Evolutionary conservation across 2,329 filamentous ascomycete species (phyloP).

Genomic region (Diaporthe vexans): DNA sequence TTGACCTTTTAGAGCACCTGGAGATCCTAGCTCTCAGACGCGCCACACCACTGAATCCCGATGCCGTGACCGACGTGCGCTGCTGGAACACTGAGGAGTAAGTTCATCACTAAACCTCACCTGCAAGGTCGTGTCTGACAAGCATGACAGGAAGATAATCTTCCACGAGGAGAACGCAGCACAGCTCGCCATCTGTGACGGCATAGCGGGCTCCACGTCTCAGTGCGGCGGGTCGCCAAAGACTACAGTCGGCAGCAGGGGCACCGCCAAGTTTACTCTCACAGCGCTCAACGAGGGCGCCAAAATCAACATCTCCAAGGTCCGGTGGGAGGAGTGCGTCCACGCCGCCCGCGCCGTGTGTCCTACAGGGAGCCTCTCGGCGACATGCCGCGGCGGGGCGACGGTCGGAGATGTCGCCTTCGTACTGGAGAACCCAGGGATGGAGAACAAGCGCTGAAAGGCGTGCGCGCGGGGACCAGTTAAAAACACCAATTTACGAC

Average conservation of each 20-base stretch:
- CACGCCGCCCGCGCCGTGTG: slow-evolving; percentile 65
- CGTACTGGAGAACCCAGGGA: slow-evolving; percentile 50
- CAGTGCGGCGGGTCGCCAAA: slow-evolving; percentile 58
- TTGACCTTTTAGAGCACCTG: slow-evolving; percentile 51
- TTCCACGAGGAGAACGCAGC: slow-evolving; percentile 71
- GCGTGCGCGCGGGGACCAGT: too few species aligned
- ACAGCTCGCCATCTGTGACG: slow-evolving; percentile 71
- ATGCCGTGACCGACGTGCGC: slow-evolving; percentile 55
- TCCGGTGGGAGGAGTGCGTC: slow-evolving; percentile 67
- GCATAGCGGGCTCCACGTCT: slow-evolving; percentile 62
- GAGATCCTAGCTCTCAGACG: slow-evolving; percentile 60
- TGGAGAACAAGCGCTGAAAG: slow-evolving; percentile 20
- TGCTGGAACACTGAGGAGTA: slow-evolving; percentile 60
- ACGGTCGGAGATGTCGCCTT: slow-evolving; percentile 62
- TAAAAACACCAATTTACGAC: not conserved
- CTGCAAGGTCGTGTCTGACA: slow-evolving; percentile 31
- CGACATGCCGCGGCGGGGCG: slow-evolving; percentile 63
- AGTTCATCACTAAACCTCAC: slow-evolving; percentile 40
- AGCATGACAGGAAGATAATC: slow-evolving; percentile 54
- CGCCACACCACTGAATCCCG: slow-evolving; percentile 55
- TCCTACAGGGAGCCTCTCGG: slow-evolving; percentile 63
- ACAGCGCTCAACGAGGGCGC: slow-evolving; percentile 57
- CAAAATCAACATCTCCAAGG: slow-evolving; percentile 67
- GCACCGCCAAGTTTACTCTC: slow-evolving; percentile 64
- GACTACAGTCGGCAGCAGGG: slow-evolving; percentile 60